Conservation (phyloP, 768 basidiomycete species). For the Leucocoprinus sp. region DNA sequence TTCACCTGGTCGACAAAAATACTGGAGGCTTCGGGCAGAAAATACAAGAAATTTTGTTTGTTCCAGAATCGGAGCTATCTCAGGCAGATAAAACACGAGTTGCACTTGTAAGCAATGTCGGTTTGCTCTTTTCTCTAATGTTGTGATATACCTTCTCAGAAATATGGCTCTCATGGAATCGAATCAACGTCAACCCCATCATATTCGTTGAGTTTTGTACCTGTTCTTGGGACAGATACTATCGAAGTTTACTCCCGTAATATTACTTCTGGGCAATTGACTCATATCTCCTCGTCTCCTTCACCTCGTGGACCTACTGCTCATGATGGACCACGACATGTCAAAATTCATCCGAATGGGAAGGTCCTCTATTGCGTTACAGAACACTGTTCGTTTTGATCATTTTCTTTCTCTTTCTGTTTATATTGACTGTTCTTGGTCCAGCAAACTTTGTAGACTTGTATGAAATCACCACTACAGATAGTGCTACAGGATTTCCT, state of each 20-base stretch:
- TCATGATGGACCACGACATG: conserved; percentile 43
- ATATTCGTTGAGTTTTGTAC: conserved; percentile 34
- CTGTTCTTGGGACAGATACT: conserved; percentile 38
- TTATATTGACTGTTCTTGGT: neutral
- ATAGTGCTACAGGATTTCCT: conserved; percentile 11
- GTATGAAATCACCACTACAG: conserved; percentile 26
- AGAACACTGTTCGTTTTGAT: conserved; percentile 35
- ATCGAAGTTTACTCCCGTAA: conserved; percentile 40
- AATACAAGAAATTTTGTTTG: conserved; percentile 38
- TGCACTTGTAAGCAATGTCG: conserved; percentile 29
- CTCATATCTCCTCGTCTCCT: conserved; percentile 26
- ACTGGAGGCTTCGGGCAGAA: conserved; percentile 35
- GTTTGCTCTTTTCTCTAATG: neutral
- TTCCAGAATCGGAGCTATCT: conserved; percentile 33
- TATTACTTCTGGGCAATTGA: conserved; percentile 23
- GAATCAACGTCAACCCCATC: conserved; percentile 31
- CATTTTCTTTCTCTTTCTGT: neutral
- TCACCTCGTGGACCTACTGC: conserved; percentile 30
- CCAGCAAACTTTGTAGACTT: conserved; percentile 39
- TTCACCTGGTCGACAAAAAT: conserved; percentile 27
- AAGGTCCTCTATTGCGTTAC: conserved; percentile 42
- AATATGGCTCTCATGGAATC: conserved; percentile 44
- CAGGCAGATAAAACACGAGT: conserved; percentile 41
- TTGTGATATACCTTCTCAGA: conserved; percentile 20
- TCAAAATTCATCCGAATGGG: conserved; percentile 46